phyloP scores from a whole-genome alignment of 306 rosid genomes.

The Medicago lupulina region DNA sequence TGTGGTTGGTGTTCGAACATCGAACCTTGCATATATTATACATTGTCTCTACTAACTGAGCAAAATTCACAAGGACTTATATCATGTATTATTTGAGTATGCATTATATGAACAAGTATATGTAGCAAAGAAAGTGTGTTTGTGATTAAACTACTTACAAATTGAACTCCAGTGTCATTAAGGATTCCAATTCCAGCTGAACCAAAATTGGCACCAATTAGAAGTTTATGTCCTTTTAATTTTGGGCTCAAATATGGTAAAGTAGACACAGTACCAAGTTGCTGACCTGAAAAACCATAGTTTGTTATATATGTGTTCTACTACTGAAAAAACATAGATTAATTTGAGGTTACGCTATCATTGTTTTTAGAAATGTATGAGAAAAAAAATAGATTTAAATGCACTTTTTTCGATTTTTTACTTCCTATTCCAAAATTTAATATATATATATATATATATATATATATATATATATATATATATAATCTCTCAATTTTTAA shows the following conservation, averaged over 20 bases:
- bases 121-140: not conserved
- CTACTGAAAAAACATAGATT: not conserved
- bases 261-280: conserved; percentile 53
- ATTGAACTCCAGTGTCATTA: conserved; percentile 75
- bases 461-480: too few species aligned
- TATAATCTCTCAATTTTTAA: too few species aligned
- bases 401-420: too few species aligned
- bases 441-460: too few species aligned
- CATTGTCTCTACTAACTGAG: too few species aligned
- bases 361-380: too few species aligned
- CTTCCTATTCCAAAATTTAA: too few species aligned
- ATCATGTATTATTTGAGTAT: not conserved
- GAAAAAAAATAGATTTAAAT: too few species aligned
- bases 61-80: too few species aligned
- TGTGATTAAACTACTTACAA: conserved; percentile 53
- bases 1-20: too few species aligned
- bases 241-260: conserved; percentile 71
- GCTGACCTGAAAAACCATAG: conserved; percentile 53
- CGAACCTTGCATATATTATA: too few species aligned
- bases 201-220: conserved; percentile 80
- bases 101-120: not conserved
- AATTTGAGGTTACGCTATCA: not conserved
- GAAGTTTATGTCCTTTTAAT: conserved; percentile 53
- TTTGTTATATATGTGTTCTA: not conserved
- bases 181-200: conserved; percentile 82